Conservation (phyloP, 106 monocot species). For the Dioscorea zingiberensis region DNA sequence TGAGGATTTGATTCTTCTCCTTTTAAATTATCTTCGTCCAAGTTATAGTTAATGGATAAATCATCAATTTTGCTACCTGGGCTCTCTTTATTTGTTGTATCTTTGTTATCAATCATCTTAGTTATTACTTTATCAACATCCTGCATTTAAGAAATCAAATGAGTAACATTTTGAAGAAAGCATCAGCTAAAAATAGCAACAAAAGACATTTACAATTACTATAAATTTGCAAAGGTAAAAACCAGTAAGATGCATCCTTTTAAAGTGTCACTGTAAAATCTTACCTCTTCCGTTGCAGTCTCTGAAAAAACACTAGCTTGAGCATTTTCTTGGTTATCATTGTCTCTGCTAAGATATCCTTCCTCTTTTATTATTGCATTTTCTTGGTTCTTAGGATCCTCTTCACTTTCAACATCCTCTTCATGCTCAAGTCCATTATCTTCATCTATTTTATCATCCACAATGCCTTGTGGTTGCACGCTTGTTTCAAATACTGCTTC, state of each 20-base stretch:
- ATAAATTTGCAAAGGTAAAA: background rate
- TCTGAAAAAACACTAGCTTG: background rate
- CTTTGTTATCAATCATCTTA: background rate
- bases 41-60: background rate
- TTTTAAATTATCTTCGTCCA: constrained; percentile 7
- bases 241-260: background rate
- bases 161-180: background rate
- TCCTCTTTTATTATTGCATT: background rate
- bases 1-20: background rate
- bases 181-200: background rate
- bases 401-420: background rate
- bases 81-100: constrained; percentile 2
- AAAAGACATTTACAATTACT: background rate
- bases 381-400: constrained; percentile 5
- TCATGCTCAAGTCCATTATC: background rate
- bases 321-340: background rate
- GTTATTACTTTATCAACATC: background rate
- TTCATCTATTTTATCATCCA: constrained; percentile 7
- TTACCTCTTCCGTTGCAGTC: background rate
- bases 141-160: background rate
- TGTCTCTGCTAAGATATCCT: background rate
- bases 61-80: background rate
- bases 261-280: background rate
- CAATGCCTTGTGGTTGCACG: background rate
- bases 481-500: constrained; percentile 4